Base-by-base conservation (phyloP, 2,329 filamentous ascomycete genomes). In the Cladosporium sp. region DNA sequence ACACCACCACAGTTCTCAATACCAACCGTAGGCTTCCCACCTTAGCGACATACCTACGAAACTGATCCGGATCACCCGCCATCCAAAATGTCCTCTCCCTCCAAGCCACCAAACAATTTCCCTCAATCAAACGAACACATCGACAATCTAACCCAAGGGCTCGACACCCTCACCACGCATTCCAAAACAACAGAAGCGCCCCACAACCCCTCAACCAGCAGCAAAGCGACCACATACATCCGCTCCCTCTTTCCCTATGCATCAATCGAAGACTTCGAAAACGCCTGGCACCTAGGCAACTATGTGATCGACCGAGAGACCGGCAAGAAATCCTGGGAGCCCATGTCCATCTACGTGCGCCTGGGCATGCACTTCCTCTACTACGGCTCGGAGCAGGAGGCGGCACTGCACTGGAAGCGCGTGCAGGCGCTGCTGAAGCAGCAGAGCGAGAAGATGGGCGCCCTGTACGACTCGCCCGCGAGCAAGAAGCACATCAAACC, bases 341-440 rank as follows among this genome's bases (percentile, higher is more conserved):
- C 66, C 22, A 73, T 73, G 71, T 64, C 62, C 51, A 65, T 73
- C 53, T 72, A 72, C 53, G 70, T 72, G 34, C 64, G 70, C 17
- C 30, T 72, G 5, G 70, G 70, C 18, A 72, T 73, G 70, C 70
- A 73, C 51, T 56, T 71, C 24, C 63, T 73, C 13, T 73, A 73
- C 60, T 73, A 72, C 55, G 70, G 71, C 43, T 62, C 60, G 19
- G 58, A 62, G 45, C 69, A 73, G 54, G 64, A 69, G 52, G 65
- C 65, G 34, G 59, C 62, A 2, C 58, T 73, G 32, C 67, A 71
- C 29, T 70, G 62, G 62, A 57, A 68, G 42, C 56, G 56, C 12
- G 65, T 65, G 1, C 57, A 64, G 44, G 56, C 55, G 5, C 55
- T 72, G 19, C 61, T 73, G 27, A 60, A 64, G 43, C 58, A 62